Evolutionary conservation across 371 early-diverging fungal species (phyloP).

Genomic region (Mortierella sp.): DNA sequence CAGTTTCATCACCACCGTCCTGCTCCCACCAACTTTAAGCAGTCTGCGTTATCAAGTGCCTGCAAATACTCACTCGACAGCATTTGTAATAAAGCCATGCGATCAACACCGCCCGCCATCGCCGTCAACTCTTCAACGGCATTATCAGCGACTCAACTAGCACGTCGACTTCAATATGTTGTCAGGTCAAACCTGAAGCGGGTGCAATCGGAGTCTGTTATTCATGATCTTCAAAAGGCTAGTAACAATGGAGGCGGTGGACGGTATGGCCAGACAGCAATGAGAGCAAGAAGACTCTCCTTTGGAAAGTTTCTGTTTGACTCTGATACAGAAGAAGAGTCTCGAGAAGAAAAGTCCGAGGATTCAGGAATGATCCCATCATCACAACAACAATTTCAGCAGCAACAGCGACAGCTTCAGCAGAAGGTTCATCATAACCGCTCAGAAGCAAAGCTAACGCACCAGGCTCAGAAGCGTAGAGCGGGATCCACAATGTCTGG

Average conservation of each 20-base stretch:
- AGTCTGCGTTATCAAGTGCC: slow-evolving; percentile 36
- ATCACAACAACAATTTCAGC: neutral
- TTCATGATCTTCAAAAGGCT: slow-evolving; percentile 6
- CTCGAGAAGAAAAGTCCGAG: neutral
- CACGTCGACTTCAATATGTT: slow-evolving; percentile 33
- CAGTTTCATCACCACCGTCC: slow-evolving; percentile 17
- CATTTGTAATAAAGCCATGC: slow-evolving; percentile 13
- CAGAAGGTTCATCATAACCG: neutral
- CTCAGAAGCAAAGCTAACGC: slow-evolving; percentile 3
- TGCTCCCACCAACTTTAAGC: slow-evolving; percentile 36
- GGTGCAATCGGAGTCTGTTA: slow-evolving; percentile 30
- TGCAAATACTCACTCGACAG: slow-evolving; percentile 19
- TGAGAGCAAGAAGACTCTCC: slow-evolving; percentile 46
- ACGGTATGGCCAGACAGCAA: slow-evolving; percentile 32
- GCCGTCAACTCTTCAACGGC: slow-evolving; percentile 8
- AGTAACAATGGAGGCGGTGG: neutral
- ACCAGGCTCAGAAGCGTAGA: slow-evolving; percentile 46
- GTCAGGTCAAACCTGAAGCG: slow-evolving; percentile 31
- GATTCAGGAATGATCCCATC: neutral
- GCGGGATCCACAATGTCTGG: slow-evolving; percentile 1
- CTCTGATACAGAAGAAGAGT: slow-evolving; percentile 44
- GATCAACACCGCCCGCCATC: neutral
- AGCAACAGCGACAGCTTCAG: slow-evolving; percentile 2
- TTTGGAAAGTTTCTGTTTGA: slow-evolving; percentile 46
- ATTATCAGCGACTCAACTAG: slow-evolving; percentile 25